Percentiles rank a stretch among this genome's conserved stretches.
phyloP scores from a whole-genome alignment of 1,284 basidiomycete genomes.

The Chondrostereum purpureum region DNA sequence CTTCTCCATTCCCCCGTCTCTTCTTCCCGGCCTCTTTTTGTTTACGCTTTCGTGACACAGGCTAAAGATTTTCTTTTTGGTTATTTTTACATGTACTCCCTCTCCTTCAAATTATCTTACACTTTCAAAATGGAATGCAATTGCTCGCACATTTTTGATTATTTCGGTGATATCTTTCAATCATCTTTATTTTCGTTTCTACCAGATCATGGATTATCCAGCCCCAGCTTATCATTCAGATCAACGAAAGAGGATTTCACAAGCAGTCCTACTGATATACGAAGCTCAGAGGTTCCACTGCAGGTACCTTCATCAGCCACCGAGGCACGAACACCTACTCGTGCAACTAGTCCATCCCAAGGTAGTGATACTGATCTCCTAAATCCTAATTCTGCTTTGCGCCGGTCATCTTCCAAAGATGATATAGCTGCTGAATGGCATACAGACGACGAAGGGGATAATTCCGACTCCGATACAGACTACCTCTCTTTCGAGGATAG shows the following conservation, averaged over 20 bases:
- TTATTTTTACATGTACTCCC: constrained; percentile 18
- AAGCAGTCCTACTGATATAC: not conserved
- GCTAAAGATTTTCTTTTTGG: constrained; percentile 61
- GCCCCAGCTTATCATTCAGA: not conserved
- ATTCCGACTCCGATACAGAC: constrained; percentile 30
- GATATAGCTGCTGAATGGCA: constrained; percentile 9
- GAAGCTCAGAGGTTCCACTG: too few species aligned
- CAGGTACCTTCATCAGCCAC: too few species aligned
- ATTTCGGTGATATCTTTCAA: not conserved
- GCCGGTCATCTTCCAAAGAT: too few species aligned
- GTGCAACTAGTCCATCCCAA: too few species aligned
- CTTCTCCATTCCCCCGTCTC: constrained; percentile 36
- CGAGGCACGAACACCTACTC: too few species aligned
- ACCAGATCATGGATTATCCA: not conserved
- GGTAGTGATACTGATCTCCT: too few species aligned
- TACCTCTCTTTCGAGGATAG: constrained; percentile 53
- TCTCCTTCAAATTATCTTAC: constrained; percentile 13
- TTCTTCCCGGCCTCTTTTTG: constrained; percentile 52
- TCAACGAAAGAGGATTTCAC: not conserved
- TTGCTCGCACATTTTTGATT: not conserved
- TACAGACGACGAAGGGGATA: constrained; percentile 22
- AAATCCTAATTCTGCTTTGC: too few species aligned
- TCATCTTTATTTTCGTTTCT: too few species aligned
- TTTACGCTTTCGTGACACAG: constrained; percentile 43
- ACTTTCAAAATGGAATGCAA: not conserved